phyloP scores from a whole-genome alignment of 1,284 basidiomycete species.

The Malassezia globosa region DNA sequence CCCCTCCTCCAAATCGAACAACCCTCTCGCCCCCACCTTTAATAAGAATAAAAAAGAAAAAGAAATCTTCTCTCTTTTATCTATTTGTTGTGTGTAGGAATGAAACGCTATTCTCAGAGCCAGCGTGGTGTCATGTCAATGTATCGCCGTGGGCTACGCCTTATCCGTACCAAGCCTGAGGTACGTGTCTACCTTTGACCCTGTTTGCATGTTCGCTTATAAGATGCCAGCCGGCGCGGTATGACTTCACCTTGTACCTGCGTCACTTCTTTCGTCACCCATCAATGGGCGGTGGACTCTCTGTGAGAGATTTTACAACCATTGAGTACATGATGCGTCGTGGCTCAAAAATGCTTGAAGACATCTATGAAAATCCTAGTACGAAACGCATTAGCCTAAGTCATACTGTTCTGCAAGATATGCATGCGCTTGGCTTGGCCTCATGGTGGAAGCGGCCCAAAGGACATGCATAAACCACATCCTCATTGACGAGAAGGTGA shows the following conservation, averaged over 20 bases:
- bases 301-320: constrained; percentile 35
- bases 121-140: constrained; percentile 9
- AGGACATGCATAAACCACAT: too few relatives aligned
- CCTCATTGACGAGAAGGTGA: too few relatives aligned
- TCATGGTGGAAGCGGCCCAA: too few relatives aligned
- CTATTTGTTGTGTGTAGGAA: constrained; percentile 3
- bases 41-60: too few relatives aligned
- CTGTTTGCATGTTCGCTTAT: neutral
- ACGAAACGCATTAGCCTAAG: constrained; percentile 35
- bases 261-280: constrained; percentile 45
- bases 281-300: constrained; percentile 33
- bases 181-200: constrained; percentile 12
- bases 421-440: constrained; percentile 8
- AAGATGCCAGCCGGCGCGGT: constrained; percentile 25
- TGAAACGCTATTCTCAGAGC: constrained; percentile 13
- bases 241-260: constrained; percentile 39
- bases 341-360: constrained; percentile 29
- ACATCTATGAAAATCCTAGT: constrained; percentile 30
- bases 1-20: neutral
- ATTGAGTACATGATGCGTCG: constrained; percentile 44
- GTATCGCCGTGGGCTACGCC: constrained; percentile 15
- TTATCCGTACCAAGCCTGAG: constrained; percentile 17
- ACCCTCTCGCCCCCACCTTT: constrained; percentile 2
- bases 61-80: neutral
- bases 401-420: constrained; percentile 7